A percentile compares a stretch with the other conserved stretches of the same genome.
These are phyloP conservation scores for Beta corolliflora DNA, from an alignment of 179 eudicot species.

Conservation along the genomic window DNA sequence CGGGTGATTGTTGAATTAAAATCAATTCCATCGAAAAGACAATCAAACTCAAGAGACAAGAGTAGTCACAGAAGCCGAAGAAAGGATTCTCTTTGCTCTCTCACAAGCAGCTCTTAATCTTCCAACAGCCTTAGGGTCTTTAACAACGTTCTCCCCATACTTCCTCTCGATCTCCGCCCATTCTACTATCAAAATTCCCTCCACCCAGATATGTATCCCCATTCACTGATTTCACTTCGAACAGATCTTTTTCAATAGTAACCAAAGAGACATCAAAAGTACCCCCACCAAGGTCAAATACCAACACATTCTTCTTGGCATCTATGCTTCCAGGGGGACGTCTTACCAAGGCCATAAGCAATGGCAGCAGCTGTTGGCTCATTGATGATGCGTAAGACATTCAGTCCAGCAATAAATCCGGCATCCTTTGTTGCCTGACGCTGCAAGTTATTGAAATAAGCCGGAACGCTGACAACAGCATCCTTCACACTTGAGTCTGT, in stretches of 20 bases:
- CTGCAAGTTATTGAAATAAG: slow-evolving; percentile 27
- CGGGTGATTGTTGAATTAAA: not conserved
- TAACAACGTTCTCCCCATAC: slow-evolving; percentile 14
- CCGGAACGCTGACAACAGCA: slow-evolving; percentile 30
- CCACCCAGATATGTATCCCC: slow-evolving; percentile 29
- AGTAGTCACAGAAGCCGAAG: not conserved
- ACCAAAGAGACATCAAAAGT: slow-evolving; percentile 33
- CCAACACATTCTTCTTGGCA: slow-evolving; percentile 12
- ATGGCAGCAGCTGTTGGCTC: slow-evolving; percentile 36
- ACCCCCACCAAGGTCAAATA: too few relatives aligned
- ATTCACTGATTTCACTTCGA: slow-evolving; percentile 25
- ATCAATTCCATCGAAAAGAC: slow-evolving; percentile 14
- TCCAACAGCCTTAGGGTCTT: slow-evolving; percentile 23
- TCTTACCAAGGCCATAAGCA: slow-evolving; percentile 25
- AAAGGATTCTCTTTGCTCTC: too few relatives aligned
- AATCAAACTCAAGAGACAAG: slow-evolving; percentile 3
- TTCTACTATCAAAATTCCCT: slow-evolving; percentile 26
- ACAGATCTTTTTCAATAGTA: not conserved
- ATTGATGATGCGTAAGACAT: slow-evolving; percentile 30
- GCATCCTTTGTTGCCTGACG: slow-evolving; percentile 23
- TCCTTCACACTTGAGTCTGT: slow-evolving; percentile 25
- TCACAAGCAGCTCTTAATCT: too few relatives aligned
- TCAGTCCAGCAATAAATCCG: slow-evolving; percentile 23
- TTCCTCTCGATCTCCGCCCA: slow-evolving; percentile 16
- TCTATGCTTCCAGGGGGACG: too few relatives aligned